Evolutionary conservation across 2,329 filamentous ascomycete genomes (phyloP), one percentile per base, ranked within the genome.

Genomic region (Botrytis galanthina): DNA sequence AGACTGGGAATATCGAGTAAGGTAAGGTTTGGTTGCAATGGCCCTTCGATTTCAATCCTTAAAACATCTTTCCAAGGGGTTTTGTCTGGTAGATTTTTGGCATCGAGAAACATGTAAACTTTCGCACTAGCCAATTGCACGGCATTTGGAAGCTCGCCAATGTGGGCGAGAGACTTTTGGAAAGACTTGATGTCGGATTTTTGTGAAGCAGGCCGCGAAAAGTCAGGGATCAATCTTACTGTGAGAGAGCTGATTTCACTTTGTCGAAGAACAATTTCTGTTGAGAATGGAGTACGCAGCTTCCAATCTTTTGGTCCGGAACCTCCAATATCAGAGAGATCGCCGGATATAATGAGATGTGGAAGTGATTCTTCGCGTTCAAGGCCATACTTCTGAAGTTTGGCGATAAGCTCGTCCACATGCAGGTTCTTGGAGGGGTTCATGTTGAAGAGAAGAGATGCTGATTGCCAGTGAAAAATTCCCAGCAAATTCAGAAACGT

Each of bases 371-470:
- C 39, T 20, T 61, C 39, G 46, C 22, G 32, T 18, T 73, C 54
- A 14, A 73, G 64, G 26, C 64, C 64, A 69, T 70, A 16, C 29
- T 61, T 39, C 4, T 66, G 71, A 32, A 73, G 71, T 73, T 86
- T 85, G 75, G 88, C 86, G 73, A 89, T 84, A 70, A 87, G 87
- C 78, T 90, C 87, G 74, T 85, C 82, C 61, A 84, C 76, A 63
- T 81, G 78, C 2, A 81, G 75, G 22, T 75, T 74, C 48, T 78
- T 73, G 3, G 79, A 75, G 8, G 69, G 69, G 10, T 70, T 75
- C 22, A 71, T 75, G 18, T 59, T 70, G 37, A 60, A 18, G 44
- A 42, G 26, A 42, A 51, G 64, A 54, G 26, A 39, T 29, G 35
- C 39, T 57, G 20, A 22, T 57, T 18, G 35, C 37, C 9, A 18